Conservation (phyloP, 495 filamentous ascomycete genomes). For the Aspergillus egyptiacus region DNA sequence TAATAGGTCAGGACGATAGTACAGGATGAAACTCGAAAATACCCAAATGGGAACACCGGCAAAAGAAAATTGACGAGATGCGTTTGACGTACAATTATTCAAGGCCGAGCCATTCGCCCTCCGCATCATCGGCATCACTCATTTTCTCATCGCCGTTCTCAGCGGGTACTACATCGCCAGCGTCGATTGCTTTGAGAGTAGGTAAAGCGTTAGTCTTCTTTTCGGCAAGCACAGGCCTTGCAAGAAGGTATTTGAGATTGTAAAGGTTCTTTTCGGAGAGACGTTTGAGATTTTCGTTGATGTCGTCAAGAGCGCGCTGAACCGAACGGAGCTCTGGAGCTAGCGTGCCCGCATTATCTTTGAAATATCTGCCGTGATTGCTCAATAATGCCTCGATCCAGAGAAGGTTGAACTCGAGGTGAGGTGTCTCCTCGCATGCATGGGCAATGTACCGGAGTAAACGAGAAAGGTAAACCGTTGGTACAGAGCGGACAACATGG, state of each 20-base stretch:
- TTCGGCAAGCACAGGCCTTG: conserved; percentile 33
- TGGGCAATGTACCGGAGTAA: conserved; percentile 79
- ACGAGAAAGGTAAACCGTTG: conserved; percentile 76
- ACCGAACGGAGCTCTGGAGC: conserved; percentile 77
- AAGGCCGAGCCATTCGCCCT: conserved; percentile 37
- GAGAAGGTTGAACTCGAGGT: conserved; percentile 86
- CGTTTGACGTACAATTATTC: conserved; percentile 25
- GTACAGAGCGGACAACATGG: conserved; percentile 72
- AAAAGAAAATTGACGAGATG: background rate
- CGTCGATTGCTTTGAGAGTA: conserved; percentile 27
- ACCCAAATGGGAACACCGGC: conserved; percentile 3
- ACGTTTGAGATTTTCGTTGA: conserved; percentile 65
- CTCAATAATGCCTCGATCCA: conserved; percentile 87
- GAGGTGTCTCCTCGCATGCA: conserved; percentile 82
- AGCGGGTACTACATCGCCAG: conserved; percentile 14
- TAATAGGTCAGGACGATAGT: conserved; percentile 9
- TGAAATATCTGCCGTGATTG: conserved; percentile 74
- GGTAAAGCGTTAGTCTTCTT: conserved; percentile 28
- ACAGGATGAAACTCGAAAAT: conserved; percentile 8
- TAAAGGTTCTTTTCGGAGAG: conserved; percentile 84
- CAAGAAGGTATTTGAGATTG: conserved; percentile 73
- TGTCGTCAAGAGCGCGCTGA: conserved; percentile 66
- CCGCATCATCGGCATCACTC: conserved; percentile 30
- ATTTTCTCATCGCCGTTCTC: conserved; percentile 30
- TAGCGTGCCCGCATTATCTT: conserved; percentile 67